These are phyloP conservation scores for Xylaria sp. DNA, from an alignment of 495 filamentous ascomycete genomes.

Conservation along the genomic window DNA sequence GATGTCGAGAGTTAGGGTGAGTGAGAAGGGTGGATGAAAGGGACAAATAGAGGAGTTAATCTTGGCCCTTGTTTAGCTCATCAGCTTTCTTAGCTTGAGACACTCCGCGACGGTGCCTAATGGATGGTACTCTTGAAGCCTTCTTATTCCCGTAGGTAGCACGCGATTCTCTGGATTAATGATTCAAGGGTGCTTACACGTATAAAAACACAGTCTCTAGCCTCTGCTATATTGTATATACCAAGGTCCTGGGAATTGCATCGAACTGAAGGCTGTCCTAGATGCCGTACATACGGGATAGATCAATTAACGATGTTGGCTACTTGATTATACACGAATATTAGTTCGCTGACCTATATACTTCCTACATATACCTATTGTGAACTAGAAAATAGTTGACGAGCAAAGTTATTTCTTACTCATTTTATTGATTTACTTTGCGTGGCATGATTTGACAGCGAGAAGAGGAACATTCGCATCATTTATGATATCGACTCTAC, in stretches of 20 bases:
- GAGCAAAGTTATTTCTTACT: neutral
- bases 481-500: neutral
- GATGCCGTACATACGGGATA: neutral
- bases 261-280: neutral
- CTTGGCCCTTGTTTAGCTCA: neutral
- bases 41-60: neutral
- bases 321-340: neutral
- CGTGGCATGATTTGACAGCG: neutral
- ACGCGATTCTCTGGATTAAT: neutral
- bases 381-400: neutral
- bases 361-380: neutral
- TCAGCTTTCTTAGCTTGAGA: neutral
- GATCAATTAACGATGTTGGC: neutral
- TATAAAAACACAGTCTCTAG: too few species aligned
- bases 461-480: constrained; percentile 3
- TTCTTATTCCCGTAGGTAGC: neutral
- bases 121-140: neutral
- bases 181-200: neutral
- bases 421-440: neutral
- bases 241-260: neutral
- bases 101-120: neutral
- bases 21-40: neutral
- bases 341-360: neutral
- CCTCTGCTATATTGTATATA: neutral
- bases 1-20: neutral